Base-by-base conservation (phyloP, 73 alveolate species). In the Breviolum minutum region DNA sequence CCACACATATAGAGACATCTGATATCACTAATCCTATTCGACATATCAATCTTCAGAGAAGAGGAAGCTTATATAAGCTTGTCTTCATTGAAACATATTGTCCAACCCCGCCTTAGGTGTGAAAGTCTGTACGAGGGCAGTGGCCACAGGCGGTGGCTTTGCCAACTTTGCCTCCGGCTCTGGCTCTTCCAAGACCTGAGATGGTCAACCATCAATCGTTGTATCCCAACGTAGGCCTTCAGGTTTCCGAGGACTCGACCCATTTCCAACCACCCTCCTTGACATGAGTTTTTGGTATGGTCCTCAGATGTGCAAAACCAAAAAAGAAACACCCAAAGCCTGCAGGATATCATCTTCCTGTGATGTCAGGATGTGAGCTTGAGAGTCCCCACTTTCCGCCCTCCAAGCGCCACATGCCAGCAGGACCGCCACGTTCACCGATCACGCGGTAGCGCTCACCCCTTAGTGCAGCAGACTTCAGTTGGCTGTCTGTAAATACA, bases 351-450 rank as follows among this genome's bases (percentile, higher is more conserved):
- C 66, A 48, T 19, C 71, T 14, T 29, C 71, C 91, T 32, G 13
- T 12, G 24, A 82, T 3, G 69, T 70, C 71, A 8, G 11, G n/a
- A 3, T 48, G 17, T 27, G 86, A 29, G 4, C 66, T 63, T 86
- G 17, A 71, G 80, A 63, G 26, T 16, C 62, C 87, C 29, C 63
- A 29, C 96, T 90, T 90, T 40, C 96, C 96, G 54, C 87, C 96
- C 7, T 90, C 96, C 96, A 90, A 61, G 14, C 96, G 87, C 96
- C 96, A 90, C 96, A 90, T 90, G 87, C 96, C 96, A n/a, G 96
- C 96, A 40, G 96, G 96, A 61, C 96, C 96, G 66, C 96, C 96
- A 29, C 84, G 96, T 61, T 90, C 96, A 13, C 96, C 96, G 48
- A 90, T 63, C 62, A 90, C 96, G 17, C 96, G 96, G 74, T 90